These are phyloP conservation scores for Penicillium chermesinum DNA, from an alignment of 495 filamentous ascomycete species.

Conservation along the genomic window DNA sequence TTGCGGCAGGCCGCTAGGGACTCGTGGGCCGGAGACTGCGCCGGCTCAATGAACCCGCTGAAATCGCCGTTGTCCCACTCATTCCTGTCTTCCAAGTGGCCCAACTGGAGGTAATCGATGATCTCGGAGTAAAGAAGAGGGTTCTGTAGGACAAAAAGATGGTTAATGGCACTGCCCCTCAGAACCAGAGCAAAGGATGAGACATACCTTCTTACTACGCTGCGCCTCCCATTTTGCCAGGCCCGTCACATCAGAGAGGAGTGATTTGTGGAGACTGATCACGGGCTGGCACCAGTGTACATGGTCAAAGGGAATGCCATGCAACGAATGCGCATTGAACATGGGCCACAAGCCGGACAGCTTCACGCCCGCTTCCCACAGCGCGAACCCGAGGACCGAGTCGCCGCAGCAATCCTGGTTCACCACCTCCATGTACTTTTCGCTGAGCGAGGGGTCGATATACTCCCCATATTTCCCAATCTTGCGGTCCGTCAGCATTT, in stretches of 20 bases:
- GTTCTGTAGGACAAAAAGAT: constrained; percentile 5
- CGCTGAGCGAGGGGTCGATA: constrained; percentile 18
- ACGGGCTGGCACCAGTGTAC: constrained; percentile 49
- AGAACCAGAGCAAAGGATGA: neutral
- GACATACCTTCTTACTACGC: constrained; percentile 21
- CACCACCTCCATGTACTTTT: constrained; percentile 32
- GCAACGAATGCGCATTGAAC: constrained; percentile 42
- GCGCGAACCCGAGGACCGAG: constrained; percentile 46
- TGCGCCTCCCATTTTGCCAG: constrained; percentile 23
- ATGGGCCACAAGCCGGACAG: constrained; percentile 49
- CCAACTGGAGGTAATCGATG: constrained; percentile 21
- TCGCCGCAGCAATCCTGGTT: constrained; percentile 48
- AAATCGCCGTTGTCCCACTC: constrained; percentile 37
- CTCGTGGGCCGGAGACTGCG: constrained; percentile 19
- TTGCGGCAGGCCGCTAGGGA: constrained; percentile 22
- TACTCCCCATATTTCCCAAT: constrained; percentile 13
- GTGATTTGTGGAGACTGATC: constrained; percentile 48
- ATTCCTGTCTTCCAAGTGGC: constrained; percentile 8
- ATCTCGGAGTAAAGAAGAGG: constrained; percentile 31
- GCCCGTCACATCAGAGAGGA: constrained; percentile 19
- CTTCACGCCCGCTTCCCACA: constrained; percentile 39
- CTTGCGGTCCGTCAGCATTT: constrained; percentile 24
- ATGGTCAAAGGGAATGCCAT: constrained; percentile 34
- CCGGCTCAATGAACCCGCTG: constrained; percentile 22
- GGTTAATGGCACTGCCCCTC: too few relatives aligned